A percentile compares a stretch with the other conserved stretches of the same genome.
These are phyloP conservation scores for Murraya koenigii DNA, from an alignment of 345 rosid species.

Conservation along the genomic window DNA sequence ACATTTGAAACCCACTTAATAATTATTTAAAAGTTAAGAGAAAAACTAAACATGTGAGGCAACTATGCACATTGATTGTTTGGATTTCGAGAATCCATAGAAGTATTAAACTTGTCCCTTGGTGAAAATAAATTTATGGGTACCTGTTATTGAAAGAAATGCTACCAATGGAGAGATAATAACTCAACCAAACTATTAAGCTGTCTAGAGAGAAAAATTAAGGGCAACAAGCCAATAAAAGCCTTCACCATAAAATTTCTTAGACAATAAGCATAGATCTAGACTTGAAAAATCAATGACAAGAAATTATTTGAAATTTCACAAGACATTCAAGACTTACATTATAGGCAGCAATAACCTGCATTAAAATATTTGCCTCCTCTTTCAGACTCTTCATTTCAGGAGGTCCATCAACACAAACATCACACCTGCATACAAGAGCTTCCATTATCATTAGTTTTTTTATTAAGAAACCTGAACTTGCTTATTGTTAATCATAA, in stretches of 20 bases:
- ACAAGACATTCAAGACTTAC: constrained; percentile 35
- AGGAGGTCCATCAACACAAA: constrained; percentile 75
- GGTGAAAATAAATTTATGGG: not conserved
- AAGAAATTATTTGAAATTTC: not conserved
- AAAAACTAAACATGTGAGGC: not conserved
- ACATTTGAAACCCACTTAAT: constrained; percentile 5
- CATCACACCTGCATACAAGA: constrained; percentile 63
- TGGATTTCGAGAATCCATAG: not conserved
- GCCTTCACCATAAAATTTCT: not conserved
- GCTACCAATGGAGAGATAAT: not conserved
- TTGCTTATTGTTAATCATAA: not conserved
- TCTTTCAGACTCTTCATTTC: constrained; percentile 57
- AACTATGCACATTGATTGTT: not conserved
- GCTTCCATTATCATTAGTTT: not conserved
- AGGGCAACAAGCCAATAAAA: not conserved
- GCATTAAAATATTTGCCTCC: constrained; percentile 67
- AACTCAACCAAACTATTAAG: not conserved
- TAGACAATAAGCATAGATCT: not conserved
- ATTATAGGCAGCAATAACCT: constrained; percentile 53
- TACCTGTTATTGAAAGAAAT: not conserved
- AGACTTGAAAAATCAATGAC: not conserved
- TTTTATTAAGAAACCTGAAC: not conserved
- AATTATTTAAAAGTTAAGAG: not conserved
- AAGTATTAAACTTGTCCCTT: not conserved
- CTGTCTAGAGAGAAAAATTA: not conserved